These are phyloP conservation scores for Pseudohalonectria lignicola DNA, from an alignment of 2,329 filamentous ascomycete species.

Conservation along the genomic window DNA sequence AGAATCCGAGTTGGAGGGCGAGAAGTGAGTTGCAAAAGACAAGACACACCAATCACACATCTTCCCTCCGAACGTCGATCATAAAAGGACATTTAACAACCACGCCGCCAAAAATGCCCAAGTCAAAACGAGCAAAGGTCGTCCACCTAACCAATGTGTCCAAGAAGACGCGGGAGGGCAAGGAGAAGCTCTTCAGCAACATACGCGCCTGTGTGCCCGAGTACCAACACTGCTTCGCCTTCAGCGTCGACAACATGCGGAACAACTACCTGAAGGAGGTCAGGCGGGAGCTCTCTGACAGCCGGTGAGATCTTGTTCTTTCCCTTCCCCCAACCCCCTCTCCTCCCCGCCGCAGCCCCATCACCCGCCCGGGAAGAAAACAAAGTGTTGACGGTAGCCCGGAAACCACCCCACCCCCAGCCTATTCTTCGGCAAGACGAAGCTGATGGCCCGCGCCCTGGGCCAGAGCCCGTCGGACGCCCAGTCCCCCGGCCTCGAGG, in stretches of 20 bases:
- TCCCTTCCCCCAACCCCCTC: neutral
- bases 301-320: slow-evolving; percentile 46
- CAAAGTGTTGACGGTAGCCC: no score
- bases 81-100: neutral
- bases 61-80: no score
- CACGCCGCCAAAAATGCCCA: slow-evolving; percentile 58
- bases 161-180: slow-evolving; percentile 91
- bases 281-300: slow-evolving; percentile 72
- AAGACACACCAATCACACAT: neutral
- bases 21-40: no score
- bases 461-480: slow-evolving; percentile 69
- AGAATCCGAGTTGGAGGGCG: no score
- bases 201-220: slow-evolving; percentile 76
- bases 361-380: no score
- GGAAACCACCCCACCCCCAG: no score
- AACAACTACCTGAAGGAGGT: slow-evolving; percentile 94
- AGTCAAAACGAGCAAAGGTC: slow-evolving; percentile 86
- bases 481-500: slow-evolving; percentile 66
- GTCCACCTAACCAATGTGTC: slow-evolving; percentile 82
- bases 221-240: slow-evolving; percentile 88
- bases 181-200: slow-evolving; percentile 77
- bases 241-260: slow-evolving; percentile 93
- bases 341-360: slow-evolving; percentile 1
- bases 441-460: slow-evolving; percentile 95
- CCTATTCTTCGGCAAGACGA: slow-evolving; percentile 98